These are phyloP conservation scores for Dissophora ornata DNA, from an alignment of 192 early-diverging fungal genomes.

Conservation along the genomic window DNA sequence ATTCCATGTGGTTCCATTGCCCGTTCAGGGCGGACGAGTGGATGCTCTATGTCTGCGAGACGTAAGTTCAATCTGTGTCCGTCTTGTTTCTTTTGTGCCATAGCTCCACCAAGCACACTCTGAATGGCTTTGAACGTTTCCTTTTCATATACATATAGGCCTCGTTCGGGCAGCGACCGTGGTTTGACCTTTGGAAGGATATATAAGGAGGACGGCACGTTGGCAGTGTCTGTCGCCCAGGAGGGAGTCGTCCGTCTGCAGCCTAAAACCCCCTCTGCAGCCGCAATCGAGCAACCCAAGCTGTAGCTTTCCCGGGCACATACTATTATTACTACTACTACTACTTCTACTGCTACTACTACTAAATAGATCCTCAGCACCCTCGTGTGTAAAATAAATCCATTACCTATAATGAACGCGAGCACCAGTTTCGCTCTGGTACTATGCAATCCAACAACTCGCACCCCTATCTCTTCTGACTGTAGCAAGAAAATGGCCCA, in stretches of 20 bases:
- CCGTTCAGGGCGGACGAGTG: slow-evolving; percentile 90
- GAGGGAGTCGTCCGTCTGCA: slow-evolving; percentile 79
- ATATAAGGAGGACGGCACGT: slow-evolving; percentile 77
- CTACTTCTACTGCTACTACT: too few relatives aligned
- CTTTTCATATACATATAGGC: slow-evolving; percentile 58
- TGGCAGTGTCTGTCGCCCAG: slow-evolving; percentile 85
- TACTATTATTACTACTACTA: too few relatives aligned
- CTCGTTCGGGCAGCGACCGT: slow-evolving; percentile 73
- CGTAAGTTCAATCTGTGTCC: slow-evolving; percentile 17
- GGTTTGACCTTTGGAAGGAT: slow-evolving; percentile 84
- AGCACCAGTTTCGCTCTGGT: too few relatives aligned
- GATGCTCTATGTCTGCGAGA: slow-evolving; percentile 55
- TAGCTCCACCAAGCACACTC: too few relatives aligned
- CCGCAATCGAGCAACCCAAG: slow-evolving; percentile 26
- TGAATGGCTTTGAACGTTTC: background rate
- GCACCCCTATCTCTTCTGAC: too few relatives aligned
- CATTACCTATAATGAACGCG: too few relatives aligned
- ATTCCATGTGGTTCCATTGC: slow-evolving; percentile 88
- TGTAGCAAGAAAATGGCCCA: background rate
- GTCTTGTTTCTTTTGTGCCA: background rate
- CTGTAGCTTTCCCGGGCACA: slow-evolving; percentile 16
- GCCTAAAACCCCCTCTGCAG: background rate
- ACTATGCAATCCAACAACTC: too few relatives aligned
- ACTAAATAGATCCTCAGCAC: too few relatives aligned
- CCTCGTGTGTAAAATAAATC: too few relatives aligned